Conservation (phyloP, 805 yeast genomes). For the Cyberlindnera euphorbiiphila region DNA sequence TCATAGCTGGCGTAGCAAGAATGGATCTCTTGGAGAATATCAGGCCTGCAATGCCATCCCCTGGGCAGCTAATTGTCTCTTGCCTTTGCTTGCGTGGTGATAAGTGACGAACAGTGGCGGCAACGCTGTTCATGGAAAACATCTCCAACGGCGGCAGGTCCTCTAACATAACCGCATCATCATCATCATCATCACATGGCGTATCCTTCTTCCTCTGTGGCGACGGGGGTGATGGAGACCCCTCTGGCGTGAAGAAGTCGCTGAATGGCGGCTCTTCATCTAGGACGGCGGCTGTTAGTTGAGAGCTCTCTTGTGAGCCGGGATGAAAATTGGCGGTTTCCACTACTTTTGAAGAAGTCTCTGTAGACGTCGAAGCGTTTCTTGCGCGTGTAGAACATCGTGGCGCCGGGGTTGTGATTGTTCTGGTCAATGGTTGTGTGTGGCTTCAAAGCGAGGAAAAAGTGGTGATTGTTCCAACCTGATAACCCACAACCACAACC, state of each 20-base stretch:
- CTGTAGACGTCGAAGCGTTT: slow-evolving; percentile 24
- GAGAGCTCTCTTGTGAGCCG: neutral
- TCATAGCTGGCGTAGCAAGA: slow-evolving; percentile 4
- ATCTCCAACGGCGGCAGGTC: slow-evolving; percentile 9
- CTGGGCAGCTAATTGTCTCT: no score
- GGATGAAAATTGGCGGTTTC: neutral
- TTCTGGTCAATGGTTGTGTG: no score
- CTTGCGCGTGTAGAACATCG: slow-evolving; percentile 21
- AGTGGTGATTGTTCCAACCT: no score
- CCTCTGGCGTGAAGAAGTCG: slow-evolving; percentile 2
- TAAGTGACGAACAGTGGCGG: slow-evolving; percentile 10
- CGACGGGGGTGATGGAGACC: no score
- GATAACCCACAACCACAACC: neutral
- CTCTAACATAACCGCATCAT: neutral
- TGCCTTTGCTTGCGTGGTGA: slow-evolving; percentile 11
- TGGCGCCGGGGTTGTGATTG: slow-evolving; percentile 5
- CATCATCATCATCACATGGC: neutral
- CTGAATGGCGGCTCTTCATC: slow-evolving; percentile 6
- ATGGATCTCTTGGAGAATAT: slow-evolving; percentile 2
- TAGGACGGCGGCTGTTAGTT: neutral
- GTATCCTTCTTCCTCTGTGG: neutral
- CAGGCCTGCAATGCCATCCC: neutral
- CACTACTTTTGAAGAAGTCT: slow-evolving; percentile 22
- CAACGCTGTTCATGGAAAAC: slow-evolving; percentile 17
- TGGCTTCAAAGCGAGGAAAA: no score